Evolutionary conservation across 371 early-diverging fungal species (phyloP), one percentile per base, ranked within the genome.

Genomic region (Syncephalis fuscata): DNA sequence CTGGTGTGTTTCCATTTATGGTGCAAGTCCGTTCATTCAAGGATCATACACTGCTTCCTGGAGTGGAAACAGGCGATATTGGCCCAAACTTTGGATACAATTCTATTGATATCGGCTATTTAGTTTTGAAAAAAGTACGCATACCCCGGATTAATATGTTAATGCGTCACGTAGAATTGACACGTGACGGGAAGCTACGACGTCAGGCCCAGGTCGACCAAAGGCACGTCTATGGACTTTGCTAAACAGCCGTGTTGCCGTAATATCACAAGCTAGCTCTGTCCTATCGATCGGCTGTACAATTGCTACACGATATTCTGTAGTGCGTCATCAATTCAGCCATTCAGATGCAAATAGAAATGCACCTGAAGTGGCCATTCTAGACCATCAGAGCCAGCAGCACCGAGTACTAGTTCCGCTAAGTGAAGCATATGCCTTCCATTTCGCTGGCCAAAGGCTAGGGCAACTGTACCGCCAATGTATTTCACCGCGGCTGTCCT

Each of bases 81-180:
- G 82, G 82, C 44, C 70, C 71, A 62, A 78, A 79, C 64, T 85
- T 82, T 83, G 80, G 84, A 43, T 69, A 85, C 51, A 78, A 85
- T 52, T 85, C 83, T 54, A 76, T 82, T 41, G 88, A 85, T 54
- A 85, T 82, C 49, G 86, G 88, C 4, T 88, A 78, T 74, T 82
- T 88, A 49, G 79, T 80, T 53, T 85, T 85, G 59, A 83, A 83
- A 48, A 67, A 79, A 52, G 81, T 84, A 45, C 76, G 83, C 41
- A 74, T 88, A 41, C 85, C 86, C 25, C 67, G 88, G 38, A 68
- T 74, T 26, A 76, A 85, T 60, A 81, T 88, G 85, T 60, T 88
- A 44, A 88, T 88, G 86, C 91, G 85, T 68, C 86, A 91, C 64
- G 78, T 92, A 48, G 86, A 91, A 71, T 92, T 94, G 20, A 73